These are phyloP conservation scores for Catharanthus roseus DNA, from an alignment of 257 asterid species.

Conservation along the genomic window DNA sequence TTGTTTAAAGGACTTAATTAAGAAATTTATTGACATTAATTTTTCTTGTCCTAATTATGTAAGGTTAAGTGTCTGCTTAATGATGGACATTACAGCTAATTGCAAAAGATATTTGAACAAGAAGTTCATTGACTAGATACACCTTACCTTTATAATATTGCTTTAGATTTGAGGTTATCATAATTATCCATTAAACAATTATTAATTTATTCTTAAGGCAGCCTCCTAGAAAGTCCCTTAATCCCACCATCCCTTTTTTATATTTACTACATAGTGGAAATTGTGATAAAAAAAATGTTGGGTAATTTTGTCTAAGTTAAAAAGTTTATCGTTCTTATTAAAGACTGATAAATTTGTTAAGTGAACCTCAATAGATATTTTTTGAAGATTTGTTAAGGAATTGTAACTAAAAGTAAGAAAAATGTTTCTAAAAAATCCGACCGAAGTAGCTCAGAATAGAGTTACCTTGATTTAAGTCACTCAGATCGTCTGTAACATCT, in stretches of 20 bases:
- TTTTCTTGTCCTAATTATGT: background rate
- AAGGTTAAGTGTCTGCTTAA: slow-evolving; percentile 39
- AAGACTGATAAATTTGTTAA: too few relatives aligned
- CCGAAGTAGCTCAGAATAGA: too few relatives aligned
- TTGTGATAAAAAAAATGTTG: too few relatives aligned
- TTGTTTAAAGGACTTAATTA: slow-evolving; percentile 2
- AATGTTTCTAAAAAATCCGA: too few relatives aligned
- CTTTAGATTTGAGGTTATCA: slow-evolving; percentile 10
- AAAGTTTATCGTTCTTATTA: too few relatives aligned
- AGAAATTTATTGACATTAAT: slow-evolving; percentile 5
- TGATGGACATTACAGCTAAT: slow-evolving; percentile 56
- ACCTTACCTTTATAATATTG: slow-evolving; percentile 1
- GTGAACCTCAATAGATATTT: too few relatives aligned
- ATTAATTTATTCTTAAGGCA: background rate
- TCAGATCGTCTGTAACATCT: too few relatives aligned
- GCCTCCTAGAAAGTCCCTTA: slow-evolving; percentile 20
- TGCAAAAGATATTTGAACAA: slow-evolving; percentile 22
- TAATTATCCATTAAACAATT: background rate
- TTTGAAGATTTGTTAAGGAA: too few relatives aligned
- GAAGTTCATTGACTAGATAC: slow-evolving; percentile 3
- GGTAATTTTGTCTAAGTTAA: too few relatives aligned
- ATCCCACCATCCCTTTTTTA: background rate
- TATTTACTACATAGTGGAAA: background rate
- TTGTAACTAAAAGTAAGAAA: too few relatives aligned
- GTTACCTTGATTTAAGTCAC: too few relatives aligned